Conservation (phyloP, 768 basidiomycete genomes). For the Tephrocybe sp. region DNA sequence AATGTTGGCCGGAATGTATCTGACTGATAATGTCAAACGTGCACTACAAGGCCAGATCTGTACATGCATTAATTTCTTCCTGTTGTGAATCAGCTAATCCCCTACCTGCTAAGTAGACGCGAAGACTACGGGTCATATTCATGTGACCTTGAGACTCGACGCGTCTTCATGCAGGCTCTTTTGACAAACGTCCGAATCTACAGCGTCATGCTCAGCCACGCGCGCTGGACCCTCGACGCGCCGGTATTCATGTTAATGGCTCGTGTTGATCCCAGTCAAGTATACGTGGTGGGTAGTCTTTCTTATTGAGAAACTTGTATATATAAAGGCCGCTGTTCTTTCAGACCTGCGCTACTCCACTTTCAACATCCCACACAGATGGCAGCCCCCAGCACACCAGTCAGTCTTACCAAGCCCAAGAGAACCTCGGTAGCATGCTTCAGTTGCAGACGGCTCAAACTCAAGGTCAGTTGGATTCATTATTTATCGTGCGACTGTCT, state of each 20-base stretch:
- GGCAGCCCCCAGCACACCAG: too few relatives aligned
- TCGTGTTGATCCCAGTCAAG: not conserved
- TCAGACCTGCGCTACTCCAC: not conserved
- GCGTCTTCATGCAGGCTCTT: not conserved
- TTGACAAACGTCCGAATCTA: too few relatives aligned
- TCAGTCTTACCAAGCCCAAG: slow-evolving; percentile 11
- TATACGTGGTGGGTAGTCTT: too few relatives aligned
- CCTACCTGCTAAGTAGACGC: too few relatives aligned
- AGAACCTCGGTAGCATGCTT: slow-evolving; percentile 52
- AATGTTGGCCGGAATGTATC: not conserved
- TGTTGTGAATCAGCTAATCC: too few relatives aligned
- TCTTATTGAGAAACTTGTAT: not conserved
- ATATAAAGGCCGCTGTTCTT: not conserved
- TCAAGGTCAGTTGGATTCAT: slow-evolving; percentile 37
- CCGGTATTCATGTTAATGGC: not conserved
- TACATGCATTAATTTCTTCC: not conserved
- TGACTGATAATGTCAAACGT: not conserved
- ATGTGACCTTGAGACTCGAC: not conserved
- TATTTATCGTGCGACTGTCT: not conserved
- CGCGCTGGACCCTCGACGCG: not conserved
- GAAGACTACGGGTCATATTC: not conserved
- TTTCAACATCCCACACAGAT: not conserved
- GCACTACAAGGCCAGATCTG: not conserved
- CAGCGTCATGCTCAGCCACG: not conserved
- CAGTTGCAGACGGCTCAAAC: slow-evolving; percentile 51